A percentile compares a stretch with the other conserved stretches of the same genome.
phyloP scores from a whole-genome alignment of 257 asterid species.

The Solanum ossicruentum region DNA sequence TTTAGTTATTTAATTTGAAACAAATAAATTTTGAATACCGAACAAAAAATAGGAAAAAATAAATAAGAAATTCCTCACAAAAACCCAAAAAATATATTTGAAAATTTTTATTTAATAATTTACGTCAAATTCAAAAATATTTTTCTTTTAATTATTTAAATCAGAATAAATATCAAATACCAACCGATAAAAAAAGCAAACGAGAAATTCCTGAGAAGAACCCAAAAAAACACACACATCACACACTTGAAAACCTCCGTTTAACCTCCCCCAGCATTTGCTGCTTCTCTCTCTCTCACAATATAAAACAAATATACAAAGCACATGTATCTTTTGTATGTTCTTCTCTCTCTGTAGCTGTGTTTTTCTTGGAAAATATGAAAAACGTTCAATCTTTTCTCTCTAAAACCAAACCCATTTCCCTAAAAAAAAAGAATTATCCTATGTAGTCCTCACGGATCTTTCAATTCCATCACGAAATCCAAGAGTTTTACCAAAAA shows the following conservation, averaged over 20 bases:
- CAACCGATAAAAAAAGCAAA: too few species aligned
- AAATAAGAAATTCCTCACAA: neutral
- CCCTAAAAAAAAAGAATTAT: neutral
- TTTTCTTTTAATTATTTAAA: too few species aligned
- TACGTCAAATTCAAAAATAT: too few species aligned
- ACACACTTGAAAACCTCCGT: neutral
- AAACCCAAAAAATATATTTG: neutral
- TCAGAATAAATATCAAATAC: too few species aligned
- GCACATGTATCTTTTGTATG: neutral
- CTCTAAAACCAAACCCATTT: conserved; percentile 3
- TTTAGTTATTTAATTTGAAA: too few species aligned
- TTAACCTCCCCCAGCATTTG: neutral
- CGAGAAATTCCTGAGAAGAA: too few species aligned
- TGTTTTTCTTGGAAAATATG: neutral
- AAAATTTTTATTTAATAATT: too few species aligned
- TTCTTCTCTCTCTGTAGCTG: neutral
- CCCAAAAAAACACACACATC: neutral
- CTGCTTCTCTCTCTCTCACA: neutral
- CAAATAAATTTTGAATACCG: too few species aligned
- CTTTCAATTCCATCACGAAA: neutral
- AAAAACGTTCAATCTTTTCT: neutral
- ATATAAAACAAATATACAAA: neutral
- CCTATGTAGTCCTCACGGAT: conserved; percentile 21
- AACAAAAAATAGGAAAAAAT: too few species aligned
- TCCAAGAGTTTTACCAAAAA: neutral